Conservation (phyloP, 306 rosid species). For the Mimosa pudica region DNA sequence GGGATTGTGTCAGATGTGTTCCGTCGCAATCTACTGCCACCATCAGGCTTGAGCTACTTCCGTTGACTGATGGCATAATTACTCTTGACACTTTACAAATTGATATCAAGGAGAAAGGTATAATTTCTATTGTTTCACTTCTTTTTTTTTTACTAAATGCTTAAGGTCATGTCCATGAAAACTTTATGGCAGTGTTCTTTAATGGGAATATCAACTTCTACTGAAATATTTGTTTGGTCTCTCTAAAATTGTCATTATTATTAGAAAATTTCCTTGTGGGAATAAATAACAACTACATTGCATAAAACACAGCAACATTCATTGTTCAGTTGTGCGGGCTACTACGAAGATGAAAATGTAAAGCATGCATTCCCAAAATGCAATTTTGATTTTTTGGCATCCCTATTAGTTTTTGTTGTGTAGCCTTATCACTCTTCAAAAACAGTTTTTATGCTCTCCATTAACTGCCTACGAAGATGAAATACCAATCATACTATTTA, state of each 20-base stretch:
- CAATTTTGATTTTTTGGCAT: neutral
- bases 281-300: conserved; percentile 2
- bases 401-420: conserved; percentile 15
- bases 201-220: conserved; percentile 25
- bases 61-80: conserved; percentile 94
- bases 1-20: conserved; percentile 66
- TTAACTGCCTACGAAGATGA: conserved; percentile 7
- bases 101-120: conserved; percentile 96
- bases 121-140: neutral
- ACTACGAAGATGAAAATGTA: neutral
- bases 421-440: neutral
- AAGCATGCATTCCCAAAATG: conserved; percentile 5
- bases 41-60: conserved; percentile 95
- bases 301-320: conserved; percentile 4
- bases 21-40: conserved; percentile 89
- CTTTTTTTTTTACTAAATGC: conserved; percentile 18
- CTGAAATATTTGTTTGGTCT: conserved; percentile 10
- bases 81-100: conserved; percentile 86
- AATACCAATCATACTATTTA: conserved; percentile 11
- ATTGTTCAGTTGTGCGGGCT: conserved; percentile 21
- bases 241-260: conserved; percentile 11
- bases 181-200: conserved; percentile 27
- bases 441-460: conserved; percentile 10
- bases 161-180: conserved; percentile 11
- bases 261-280: conserved; percentile 8